phyloP scores from a whole-genome alignment of 2,329 filamentous ascomycete species.

The Penicillium hesseltinei region DNA sequence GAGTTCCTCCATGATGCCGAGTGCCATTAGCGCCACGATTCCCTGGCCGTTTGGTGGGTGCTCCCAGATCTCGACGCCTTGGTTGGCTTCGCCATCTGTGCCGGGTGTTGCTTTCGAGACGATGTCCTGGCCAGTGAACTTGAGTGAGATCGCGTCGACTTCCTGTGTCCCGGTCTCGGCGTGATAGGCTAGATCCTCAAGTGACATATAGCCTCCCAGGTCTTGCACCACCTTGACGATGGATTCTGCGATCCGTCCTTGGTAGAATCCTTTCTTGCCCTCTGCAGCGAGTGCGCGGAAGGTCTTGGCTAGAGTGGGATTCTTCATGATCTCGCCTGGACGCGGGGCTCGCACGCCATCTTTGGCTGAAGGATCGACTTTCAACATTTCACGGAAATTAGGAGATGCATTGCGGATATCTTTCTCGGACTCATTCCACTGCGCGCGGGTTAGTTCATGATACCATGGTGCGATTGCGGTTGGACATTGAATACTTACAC shows the following conservation, averaged over 20 bases:
- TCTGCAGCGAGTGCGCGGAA: constrained; percentile 75
- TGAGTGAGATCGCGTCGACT: constrained; percentile 80
- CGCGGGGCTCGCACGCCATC: constrained; percentile 72
- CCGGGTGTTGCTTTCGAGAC: constrained; percentile 19
- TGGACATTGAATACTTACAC: constrained; percentile 53
- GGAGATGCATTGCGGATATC: constrained; percentile 71
- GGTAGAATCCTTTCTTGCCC: constrained; percentile 89
- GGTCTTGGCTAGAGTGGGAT: constrained; percentile 74
- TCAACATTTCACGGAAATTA: constrained; percentile 84
- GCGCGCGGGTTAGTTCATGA: constrained; percentile 7
- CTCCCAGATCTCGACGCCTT: constrained; percentile 81
- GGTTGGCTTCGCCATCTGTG: constrained; percentile 34
- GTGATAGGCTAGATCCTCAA: constrained; percentile 79
- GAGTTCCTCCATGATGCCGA: constrained; percentile 86
- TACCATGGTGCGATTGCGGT: neutral
- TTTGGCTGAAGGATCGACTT: constrained; percentile 65
- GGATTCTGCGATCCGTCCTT: constrained; percentile 75
- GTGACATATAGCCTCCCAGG: constrained; percentile 72
- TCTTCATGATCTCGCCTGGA: constrained; percentile 85
- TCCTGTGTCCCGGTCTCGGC: constrained; percentile 69
- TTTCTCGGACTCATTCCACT: constrained; percentile 72
- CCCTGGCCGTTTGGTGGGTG: constrained; percentile 96
- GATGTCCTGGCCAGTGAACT: constrained; percentile 63
- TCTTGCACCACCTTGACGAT: constrained; percentile 74
- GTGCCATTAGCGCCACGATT: constrained; percentile 88